Evolutionary conservation across 2,329 filamentous ascomycete species (phyloP).

Genomic region (Thelonectria olida): DNA sequence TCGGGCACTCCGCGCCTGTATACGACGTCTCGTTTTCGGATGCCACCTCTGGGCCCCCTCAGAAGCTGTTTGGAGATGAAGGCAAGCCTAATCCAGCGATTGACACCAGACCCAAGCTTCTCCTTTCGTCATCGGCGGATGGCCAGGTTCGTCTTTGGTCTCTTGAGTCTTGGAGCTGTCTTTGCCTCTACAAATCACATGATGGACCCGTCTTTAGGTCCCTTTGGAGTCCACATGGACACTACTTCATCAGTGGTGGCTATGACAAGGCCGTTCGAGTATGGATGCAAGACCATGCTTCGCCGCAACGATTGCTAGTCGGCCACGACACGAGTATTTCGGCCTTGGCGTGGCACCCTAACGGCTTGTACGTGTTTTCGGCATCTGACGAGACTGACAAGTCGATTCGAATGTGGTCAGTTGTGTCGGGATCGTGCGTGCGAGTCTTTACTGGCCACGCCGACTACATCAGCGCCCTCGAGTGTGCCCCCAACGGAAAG

Average conservation of each 20-base stretch:
- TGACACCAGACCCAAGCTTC: conserved; percentile 72
- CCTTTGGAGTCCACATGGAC: conserved; percentile 89
- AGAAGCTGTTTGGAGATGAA: conserved; percentile 60
- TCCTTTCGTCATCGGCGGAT: conserved; percentile 89
- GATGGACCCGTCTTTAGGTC: conserved; percentile 90
- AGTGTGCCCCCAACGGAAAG: conserved; percentile 88
- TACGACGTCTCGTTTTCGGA: conserved; percentile 90
- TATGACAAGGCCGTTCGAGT: conserved; percentile 91
- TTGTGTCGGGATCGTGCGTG: conserved; percentile 86
- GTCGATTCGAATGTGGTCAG: conserved; percentile 96
- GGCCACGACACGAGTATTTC: conserved; percentile 96
- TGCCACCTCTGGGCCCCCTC: conserved; percentile 65
- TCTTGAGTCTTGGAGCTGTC: conserved; percentile 87
- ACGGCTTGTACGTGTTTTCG: conserved; percentile 92
- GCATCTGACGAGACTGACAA: conserved; percentile 86
- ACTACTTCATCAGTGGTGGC: conserved; percentile 90
- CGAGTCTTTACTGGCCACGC: conserved; percentile 93
- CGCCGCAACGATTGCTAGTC: conserved; percentile 85
- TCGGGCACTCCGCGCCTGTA: conserved; percentile 90
- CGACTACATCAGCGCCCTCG: conserved; percentile 84
- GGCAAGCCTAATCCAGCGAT: conserved; percentile 51
- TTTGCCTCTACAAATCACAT: conserved; percentile 94
- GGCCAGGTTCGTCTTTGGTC: conserved; percentile 93
- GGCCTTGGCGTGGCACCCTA: conserved; percentile 91
- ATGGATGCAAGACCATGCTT: conserved; percentile 93